Base-by-base conservation (phyloP, 768 basidiomycete genomes). In the Auricularia sp. region DNA sequence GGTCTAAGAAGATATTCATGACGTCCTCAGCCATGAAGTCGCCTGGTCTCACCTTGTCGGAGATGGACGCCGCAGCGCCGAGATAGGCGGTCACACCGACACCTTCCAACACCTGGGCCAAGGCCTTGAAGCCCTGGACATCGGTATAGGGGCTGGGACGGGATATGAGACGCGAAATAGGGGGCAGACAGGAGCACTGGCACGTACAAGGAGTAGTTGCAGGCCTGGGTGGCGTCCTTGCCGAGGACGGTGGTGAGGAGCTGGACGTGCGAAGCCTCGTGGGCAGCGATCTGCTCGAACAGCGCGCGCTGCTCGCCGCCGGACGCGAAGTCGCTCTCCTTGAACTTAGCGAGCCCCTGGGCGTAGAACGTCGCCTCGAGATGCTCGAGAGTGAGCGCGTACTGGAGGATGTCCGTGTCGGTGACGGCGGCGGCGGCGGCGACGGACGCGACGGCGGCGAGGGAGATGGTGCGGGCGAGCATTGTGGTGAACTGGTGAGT, bases 171-270 rank as follows among this genome's bases (percentile, higher is more conserved):
- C 3, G 51, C 35, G 54, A 24, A 56, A 36, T 65, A 65, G 51
- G 45, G 8, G 7, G 7, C 21, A 2, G 6, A 18, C 47, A 18
- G 39, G 29, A 29, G 29, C 29, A 29, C 29, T 29, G 29, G 29
- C 0, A 75, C 82, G 61, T 66, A 85, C 84, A 89, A 87, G 54
- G 69, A 69, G 73, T 90, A 90, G 18, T 77, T 73, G 77, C 88
- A 90, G 3, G 83, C 76, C 69, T 80, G 63, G 16, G 81, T 76
- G 10, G 82, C 79, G 5, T 76, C 72, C 29, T 74, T 75, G 1
- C 81, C 80, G 37, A 87, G 73, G 0, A 77, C 78, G 10, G 65
- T 69, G 6, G 81, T 74, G 37, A 89, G 76, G 71, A 83, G 79
- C 8, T 77, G 70, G 65, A 85, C 83, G 73, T 90, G 88, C 10